Evolutionary conservation across 139 green algal genomes (phyloP), one percentile per base, ranked within the genome.

Genomic region (Coelastrella sp.): DNA sequence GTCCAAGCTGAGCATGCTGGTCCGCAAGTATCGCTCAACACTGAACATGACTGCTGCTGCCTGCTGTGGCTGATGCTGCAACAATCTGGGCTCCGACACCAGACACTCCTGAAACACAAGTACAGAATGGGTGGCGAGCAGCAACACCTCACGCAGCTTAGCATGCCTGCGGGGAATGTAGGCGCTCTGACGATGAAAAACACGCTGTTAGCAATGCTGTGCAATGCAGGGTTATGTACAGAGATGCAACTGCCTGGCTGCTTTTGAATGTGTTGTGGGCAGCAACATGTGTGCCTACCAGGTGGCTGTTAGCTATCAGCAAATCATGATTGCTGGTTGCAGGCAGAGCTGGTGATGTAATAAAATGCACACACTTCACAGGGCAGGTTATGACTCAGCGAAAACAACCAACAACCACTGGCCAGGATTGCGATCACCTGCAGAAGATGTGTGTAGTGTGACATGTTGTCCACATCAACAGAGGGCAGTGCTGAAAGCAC

Each of bases 21-120:
- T 17, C 21, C 62, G 62, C 30, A 40, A 17, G 62, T 17, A 41
- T 38, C 62, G 15, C 62, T 69, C 62, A 69, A 69, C 27, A 5
- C 6, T 40, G 9, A 9, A 69, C 7, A 69, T 38, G 6, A 38
- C 30, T 23, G 62, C 62, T 69, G 62, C 62, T 69, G 62, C 62
- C 40, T 69, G 9, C 17, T 69, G 62, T 40, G 62, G 62, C 62
- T 69, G 62, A 27, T 69, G 62, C n/a, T 17, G 30, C n/a, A 69
- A 30, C 27, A 69, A 17, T 5, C 6, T 19, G 17, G 62, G 62
- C 17, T 69, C 9, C 21, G 21, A 30, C 7, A 69, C 62, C 21
- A 69, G n/a, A 19, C 62, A 69, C 21, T 69, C 62, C 62, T 69
- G 62, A 9, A 38, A 9, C 27, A 19, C 27, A 32, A 27, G 19